phyloP scores from a whole-genome alignment of 441 rosid genomes.

The Populus hybrid region DNA sequence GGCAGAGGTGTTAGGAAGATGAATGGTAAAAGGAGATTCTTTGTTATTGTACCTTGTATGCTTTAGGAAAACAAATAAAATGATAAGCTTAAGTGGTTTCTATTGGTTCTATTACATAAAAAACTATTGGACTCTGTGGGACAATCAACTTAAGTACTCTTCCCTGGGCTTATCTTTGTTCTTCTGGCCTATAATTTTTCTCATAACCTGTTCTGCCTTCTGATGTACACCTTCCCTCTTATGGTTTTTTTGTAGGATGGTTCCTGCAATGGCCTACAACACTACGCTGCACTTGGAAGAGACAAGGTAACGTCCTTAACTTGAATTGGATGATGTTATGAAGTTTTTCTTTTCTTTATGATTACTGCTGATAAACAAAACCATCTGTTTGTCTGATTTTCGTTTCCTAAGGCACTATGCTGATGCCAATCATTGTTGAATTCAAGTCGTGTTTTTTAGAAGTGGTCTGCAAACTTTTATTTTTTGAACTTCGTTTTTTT shows the following conservation, averaged over 20 bases:
- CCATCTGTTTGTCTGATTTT: background rate
- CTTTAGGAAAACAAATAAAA: too few relatives aligned
- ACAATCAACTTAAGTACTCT: background rate
- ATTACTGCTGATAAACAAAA: background rate
- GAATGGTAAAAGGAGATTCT: too few relatives aligned
- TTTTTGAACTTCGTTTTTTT: too few relatives aligned
- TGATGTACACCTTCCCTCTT: constrained; percentile 8
- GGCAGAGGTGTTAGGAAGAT: too few relatives aligned
- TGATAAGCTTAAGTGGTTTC: background rate
- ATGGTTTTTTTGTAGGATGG: constrained; percentile 72
- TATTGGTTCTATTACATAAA: background rate
- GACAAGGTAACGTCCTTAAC: constrained; percentile 58
- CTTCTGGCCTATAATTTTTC: background rate
- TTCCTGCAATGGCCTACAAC: constrained; percentile 98
- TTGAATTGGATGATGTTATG: constrained; percentile 9
- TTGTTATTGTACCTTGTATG: too few relatives aligned
- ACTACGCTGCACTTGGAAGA: constrained; percentile 99
- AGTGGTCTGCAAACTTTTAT: too few relatives aligned
- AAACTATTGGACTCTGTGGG: too few relatives aligned
- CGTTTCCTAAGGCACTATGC: background rate
- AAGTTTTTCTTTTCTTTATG: background rate
- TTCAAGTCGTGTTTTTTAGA: background rate
- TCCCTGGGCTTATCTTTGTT: background rate
- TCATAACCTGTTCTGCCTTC: background rate
- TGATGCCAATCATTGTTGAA: background rate